Evolutionary conservation across 2,329 filamentous ascomycete species (phyloP), one percentile per base, ranked within the genome.

Genomic region (Tolypocladium cylindrosporum): DNA sequence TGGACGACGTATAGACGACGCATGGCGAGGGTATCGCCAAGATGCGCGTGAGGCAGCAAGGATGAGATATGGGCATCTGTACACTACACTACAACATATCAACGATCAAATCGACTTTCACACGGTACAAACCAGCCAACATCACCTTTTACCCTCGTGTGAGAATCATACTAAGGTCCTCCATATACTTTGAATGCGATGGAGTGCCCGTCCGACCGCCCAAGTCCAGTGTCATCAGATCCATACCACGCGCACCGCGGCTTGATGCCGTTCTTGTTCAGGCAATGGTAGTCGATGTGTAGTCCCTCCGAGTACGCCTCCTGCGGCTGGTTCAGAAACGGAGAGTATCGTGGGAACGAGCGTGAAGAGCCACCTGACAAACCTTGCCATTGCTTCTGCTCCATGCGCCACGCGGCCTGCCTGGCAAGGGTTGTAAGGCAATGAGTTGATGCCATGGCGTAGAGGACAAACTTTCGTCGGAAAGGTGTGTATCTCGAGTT

Each of bases 241-340:
- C 36, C 19, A 52, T 37, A 43, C 41, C 63, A 34, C 73, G 90
- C 88, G 68, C 87, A 97, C 1, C 89, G 87, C 0, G 92, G 92
- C 6, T 78, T 77, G 60, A 94, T 86, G 58, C 79, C 77, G 57
- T 87, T 72, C 68, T 88, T 89, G 76, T 96, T 91, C 64, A 97
- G 92, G 71, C 92, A 83, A 14, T 91, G 86, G 74, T 97, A 96
- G 75, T 97, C 93, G 63, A 95, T 86, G 68, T 92, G 92, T 0
- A 96, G 74, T 0, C 90, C 90, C 68, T 96, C 90, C 1, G 79
- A 80, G 69, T 94, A 96, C 62, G 90, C 86, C 64, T 95, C 90
- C 67, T 96, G 90, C 0, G 91, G 90, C 1, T 89, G 75, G 19
- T 90, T 88, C 0, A 67, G 43, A 27, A 27, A 27, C 24, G 24